Evolutionary conservation across 768 basidiomycete genomes (phyloP).

Genomic region (Amanita rubescens): DNA sequence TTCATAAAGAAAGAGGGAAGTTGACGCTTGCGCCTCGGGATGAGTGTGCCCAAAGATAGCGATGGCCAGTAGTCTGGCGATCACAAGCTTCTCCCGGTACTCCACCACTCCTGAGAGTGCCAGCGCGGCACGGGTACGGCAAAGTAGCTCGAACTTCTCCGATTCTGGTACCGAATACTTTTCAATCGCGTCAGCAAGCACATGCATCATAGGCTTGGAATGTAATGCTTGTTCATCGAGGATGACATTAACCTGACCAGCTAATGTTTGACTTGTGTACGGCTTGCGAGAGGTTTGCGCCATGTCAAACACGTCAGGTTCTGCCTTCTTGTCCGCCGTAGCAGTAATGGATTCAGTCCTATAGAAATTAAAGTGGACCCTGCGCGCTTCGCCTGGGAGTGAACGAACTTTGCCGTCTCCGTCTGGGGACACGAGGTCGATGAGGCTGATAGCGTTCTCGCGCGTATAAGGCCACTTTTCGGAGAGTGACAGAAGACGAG

Average conservation of each 20-base stretch:
- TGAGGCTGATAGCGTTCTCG: slow-evolving; percentile 70
- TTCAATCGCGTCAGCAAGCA: slow-evolving; percentile 69
- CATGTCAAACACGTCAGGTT: slow-evolving; percentile 36
- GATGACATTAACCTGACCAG: slow-evolving; percentile 54
- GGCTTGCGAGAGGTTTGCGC: slow-evolving; percentile 42
- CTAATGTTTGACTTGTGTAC: slow-evolving; percentile 18
- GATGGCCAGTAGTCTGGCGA: slow-evolving; percentile 77
- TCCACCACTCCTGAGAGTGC: slow-evolving; percentile 52
- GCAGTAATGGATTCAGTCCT: slow-evolving; percentile 39
- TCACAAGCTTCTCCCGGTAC: slow-evolving; percentile 73
- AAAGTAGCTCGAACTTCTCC: slow-evolving; percentile 84
- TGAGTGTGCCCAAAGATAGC: slow-evolving; percentile 90
- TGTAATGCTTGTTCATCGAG: slow-evolving; percentile 55
- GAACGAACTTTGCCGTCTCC: slow-evolving; percentile 46
- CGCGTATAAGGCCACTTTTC: slow-evolving; percentile 80
- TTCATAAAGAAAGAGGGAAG: slow-evolving; percentile 87
- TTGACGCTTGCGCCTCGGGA: slow-evolving; percentile 67
- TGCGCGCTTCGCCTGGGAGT: slow-evolving; percentile 66
- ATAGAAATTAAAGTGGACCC: slow-evolving; percentile 81
- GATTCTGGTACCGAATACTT: slow-evolving; percentile 62
- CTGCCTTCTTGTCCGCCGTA: slow-evolving; percentile 40
- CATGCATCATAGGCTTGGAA: slow-evolving; percentile 60
- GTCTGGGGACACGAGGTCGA: slow-evolving; percentile 59
- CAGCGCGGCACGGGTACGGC: slow-evolving; percentile 76
- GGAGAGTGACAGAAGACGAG: slow-evolving; percentile 74